A percentile compares a stretch with the other conserved stretches of the same genome.
phyloP scores from a whole-genome alignment of 345 rosid species.

The Stellera chamaejasme region DNA sequence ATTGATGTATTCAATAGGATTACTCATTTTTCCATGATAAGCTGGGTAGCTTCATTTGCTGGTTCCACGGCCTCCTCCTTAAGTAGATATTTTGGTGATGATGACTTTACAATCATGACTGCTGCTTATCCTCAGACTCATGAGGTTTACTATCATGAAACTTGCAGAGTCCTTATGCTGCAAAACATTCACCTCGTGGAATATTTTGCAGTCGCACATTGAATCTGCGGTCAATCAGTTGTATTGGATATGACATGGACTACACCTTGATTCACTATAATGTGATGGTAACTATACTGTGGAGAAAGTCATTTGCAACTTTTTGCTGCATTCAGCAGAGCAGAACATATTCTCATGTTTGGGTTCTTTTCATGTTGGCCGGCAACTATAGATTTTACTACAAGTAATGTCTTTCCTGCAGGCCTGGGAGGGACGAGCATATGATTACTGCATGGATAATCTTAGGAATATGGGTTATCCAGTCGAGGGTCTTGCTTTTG shows the following conservation, averaged over 20 bases:
- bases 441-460: constrained; percentile 94
- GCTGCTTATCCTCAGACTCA: constrained; percentile 12
- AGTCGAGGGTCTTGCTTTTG: constrained; percentile 84
- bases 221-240: constrained; percentile 92
- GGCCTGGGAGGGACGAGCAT: constrained; percentile 99
- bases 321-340: not conserved
- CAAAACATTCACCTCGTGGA: constrained; percentile 80
- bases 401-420: constrained; percentile 18
- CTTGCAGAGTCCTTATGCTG: constrained; percentile 71
- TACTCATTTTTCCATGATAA: not conserved
- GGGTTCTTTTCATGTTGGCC: constrained; percentile 1
- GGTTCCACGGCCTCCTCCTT: not conserved
- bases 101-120: no score
- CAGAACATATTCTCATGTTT: not conserved
- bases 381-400: constrained; percentile 6
- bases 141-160: not conserved
- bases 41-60: no score
- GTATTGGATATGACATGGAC: constrained; percentile 98
- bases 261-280: constrained; percentile 94
- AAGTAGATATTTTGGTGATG: not conserved
- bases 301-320: not conserved
- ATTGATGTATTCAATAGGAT: not conserved
- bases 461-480: constrained; percentile 78
- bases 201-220: constrained; percentile 91
- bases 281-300: constrained; percentile 50